These are phyloP conservation scores for Fremontodendron californicum DNA, from an alignment of 345 rosid genomes.

Conservation along the genomic window DNA sequence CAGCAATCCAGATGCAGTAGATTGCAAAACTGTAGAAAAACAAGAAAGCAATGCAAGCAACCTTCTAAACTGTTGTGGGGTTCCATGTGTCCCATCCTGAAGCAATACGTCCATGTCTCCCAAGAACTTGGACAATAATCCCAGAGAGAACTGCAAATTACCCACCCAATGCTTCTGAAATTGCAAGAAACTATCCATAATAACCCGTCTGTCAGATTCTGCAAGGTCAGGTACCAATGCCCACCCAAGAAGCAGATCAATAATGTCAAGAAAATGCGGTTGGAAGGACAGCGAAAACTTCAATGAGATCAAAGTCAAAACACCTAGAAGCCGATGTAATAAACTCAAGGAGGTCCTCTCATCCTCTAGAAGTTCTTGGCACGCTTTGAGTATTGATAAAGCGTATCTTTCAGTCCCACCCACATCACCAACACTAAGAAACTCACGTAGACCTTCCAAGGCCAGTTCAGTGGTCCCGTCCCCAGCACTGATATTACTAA, in stretches of 20 bases:
- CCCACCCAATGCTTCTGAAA: constrained; percentile 93
- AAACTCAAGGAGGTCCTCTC: constrained; percentile 85
- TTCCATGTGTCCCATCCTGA: constrained; percentile 69
- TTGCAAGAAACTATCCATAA: constrained; percentile 85
- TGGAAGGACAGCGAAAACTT: constrained; percentile 72
- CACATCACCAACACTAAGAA: constrained; percentile 69
- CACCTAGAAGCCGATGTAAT: constrained; percentile 53
- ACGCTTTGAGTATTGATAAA: constrained; percentile 69
- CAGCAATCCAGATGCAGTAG: constrained; percentile 89
- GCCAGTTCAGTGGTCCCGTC: constrained; percentile 69
- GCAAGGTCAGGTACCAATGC: constrained; percentile 77
- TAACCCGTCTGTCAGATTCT: constrained; percentile 65
- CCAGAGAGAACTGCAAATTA: constrained; percentile 76
- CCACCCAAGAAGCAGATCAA: constrained; percentile 97
- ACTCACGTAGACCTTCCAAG: constrained; percentile 71
- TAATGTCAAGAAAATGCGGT: constrained; percentile 83
- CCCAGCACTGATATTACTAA: constrained; percentile 57
- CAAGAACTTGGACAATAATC: constrained; percentile 68
- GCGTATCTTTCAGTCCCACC: constrained; percentile 76
- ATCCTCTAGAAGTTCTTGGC: constrained; percentile 86
- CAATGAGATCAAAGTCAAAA: constrained; percentile 66
- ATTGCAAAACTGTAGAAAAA: constrained; percentile 75
- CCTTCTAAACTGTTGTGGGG: constrained; percentile 65
- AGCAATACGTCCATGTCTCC: constrained; percentile 86
- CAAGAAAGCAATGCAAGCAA: constrained; percentile 91